Conservation (phyloP, 2,329 filamentous ascomycete species). For the Colletotrichum lupini region DNA sequence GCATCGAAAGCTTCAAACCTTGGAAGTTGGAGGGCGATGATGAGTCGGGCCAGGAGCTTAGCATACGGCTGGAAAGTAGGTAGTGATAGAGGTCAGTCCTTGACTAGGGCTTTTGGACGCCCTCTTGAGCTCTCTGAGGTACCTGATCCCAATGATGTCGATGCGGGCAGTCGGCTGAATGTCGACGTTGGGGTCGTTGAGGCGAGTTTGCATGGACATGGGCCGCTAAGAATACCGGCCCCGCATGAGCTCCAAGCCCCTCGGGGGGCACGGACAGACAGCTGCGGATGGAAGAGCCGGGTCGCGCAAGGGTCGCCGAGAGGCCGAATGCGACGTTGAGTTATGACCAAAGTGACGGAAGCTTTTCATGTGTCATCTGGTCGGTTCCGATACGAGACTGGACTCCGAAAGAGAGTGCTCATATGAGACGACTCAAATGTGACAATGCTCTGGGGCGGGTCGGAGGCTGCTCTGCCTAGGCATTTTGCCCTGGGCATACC, state of each 20-base stretch:
- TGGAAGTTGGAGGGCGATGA: not conserved
- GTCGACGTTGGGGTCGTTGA: not conserved
- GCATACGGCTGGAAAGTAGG: too few species aligned
- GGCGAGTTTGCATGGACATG: constrained; percentile 25
- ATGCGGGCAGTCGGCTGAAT: not conserved
- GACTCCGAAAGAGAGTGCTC: not conserved
- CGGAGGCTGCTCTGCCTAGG: not conserved
- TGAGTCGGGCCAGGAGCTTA: not conserved
- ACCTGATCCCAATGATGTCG: not conserved
- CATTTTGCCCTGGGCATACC: too few species aligned
- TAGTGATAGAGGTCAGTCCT: not conserved
- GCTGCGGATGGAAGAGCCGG: constrained; percentile 25
- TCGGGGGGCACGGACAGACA: constrained; percentile 30
- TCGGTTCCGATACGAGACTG: not conserved
- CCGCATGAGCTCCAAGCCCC: constrained; percentile 29
- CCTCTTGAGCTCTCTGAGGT: not conserved
- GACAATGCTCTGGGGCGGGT: not conserved
- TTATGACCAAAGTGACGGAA: not conserved
- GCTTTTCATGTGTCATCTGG: not conserved
- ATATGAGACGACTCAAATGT: not conserved
- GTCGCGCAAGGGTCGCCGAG: constrained; percentile 24
- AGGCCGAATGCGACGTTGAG: constrained; percentile 26
- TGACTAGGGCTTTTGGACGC: not conserved
- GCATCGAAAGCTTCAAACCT: not conserved
- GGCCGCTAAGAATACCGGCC: constrained; percentile 21